Evolutionary conservation across 148 eudicot genomes (phyloP).

Genomic region (Heliosperma pusillum): DNA sequence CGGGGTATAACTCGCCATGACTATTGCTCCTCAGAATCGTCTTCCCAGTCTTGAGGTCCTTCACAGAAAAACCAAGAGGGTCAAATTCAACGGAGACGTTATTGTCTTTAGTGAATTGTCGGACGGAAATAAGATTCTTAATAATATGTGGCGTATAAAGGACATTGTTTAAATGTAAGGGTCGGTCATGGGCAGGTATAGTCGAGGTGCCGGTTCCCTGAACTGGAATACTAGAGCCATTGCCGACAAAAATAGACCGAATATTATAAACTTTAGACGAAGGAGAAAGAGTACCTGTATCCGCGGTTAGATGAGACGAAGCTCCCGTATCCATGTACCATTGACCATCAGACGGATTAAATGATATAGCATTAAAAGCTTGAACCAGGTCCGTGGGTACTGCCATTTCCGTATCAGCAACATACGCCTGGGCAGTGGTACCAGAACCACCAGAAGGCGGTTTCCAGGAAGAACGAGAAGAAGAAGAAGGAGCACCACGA

Average conservation of each 20-base stretch:
- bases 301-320: background rate
- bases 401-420: background rate
- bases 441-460: background rate
- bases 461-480: background rate
- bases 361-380: background rate
- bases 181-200: background rate
- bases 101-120: background rate
- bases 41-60: background rate
- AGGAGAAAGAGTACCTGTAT: background rate
- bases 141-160: constrained; percentile 1
- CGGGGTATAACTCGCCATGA: background rate
- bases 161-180: background rate
- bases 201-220: background rate
- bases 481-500: too few relatives aligned
- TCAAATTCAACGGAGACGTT: background rate
- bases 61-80: background rate
- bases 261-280: background rate
- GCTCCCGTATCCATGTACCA: background rate
- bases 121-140: background rate
- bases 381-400: background rate
- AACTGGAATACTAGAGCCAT: background rate
- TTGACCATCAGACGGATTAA: background rate
- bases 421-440: background rate
- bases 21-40: background rate
- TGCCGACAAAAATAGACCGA: background rate